Evolutionary conservation across 441 rosid species (phyloP).

Genomic region (Capsella rubella): DNA sequence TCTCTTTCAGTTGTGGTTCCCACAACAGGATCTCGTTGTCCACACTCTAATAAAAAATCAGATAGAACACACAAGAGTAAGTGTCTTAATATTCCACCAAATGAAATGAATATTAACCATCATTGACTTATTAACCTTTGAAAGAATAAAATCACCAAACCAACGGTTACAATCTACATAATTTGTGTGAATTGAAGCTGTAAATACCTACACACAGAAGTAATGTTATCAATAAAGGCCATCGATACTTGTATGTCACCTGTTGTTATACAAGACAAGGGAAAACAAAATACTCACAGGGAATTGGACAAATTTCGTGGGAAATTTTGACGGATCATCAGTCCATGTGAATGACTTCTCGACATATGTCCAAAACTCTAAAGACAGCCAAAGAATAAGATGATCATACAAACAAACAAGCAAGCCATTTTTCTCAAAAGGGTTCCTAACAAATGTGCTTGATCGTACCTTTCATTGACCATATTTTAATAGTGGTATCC

Average conservation of each 20-base stretch:
- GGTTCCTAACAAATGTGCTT: constrained; percentile 17
- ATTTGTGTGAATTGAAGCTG: constrained; percentile 92
- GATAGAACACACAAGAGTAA: constrained; percentile 22
- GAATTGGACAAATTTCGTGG: constrained; percentile 95
- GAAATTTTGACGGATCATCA: constrained; percentile 92
- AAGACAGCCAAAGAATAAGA: constrained; percentile 35
- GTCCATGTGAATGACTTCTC: constrained; percentile 98
- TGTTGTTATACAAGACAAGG: constrained; percentile 16
- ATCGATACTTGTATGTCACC: constrained; percentile 11
- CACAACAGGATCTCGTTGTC: constrained; percentile 94
- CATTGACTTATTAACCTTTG: constrained; percentile 64
- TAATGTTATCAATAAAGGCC: constrained; percentile 16
- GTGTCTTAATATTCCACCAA: constrained; percentile 9
- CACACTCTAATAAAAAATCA: constrained; percentile 67
- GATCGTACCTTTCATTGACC: constrained; percentile 95
- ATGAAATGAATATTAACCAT: constrained; percentile 16
- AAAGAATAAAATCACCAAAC: constrained; percentile 93
- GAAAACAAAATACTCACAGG: constrained; percentile 65
- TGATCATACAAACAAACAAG: constrained; percentile 8
- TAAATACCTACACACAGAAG: constrained; percentile 69
- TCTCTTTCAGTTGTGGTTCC: constrained; percentile 97
- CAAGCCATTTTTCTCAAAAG: neutral
- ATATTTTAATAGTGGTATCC: constrained; percentile 94
- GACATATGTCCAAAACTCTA: constrained; percentile 96
- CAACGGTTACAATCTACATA: constrained; percentile 95